phyloP scores from a whole-genome alignment of 2,329 filamentous ascomycete species.

The Ceratocystis ficicola region DNA sequence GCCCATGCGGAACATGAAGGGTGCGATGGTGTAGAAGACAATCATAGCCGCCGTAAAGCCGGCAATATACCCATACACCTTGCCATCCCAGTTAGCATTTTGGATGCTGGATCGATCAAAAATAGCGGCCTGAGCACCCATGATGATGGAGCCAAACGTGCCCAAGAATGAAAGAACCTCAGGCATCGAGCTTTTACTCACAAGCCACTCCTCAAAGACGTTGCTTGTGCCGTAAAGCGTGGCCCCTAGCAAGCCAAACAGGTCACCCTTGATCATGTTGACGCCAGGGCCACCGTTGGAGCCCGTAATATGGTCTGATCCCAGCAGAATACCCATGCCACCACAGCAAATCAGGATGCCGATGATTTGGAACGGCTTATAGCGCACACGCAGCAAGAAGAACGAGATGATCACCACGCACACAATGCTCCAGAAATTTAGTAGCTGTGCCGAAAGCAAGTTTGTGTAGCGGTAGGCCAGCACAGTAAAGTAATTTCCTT shows the following conservation, averaged over 20 bases:
- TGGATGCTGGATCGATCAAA: conserved; percentile 72
- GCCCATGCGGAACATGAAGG: conserved; percentile 77
- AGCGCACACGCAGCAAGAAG: conserved; percentile 71
- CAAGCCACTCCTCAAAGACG: conserved; percentile 87
- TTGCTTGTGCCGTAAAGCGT: conserved; percentile 87
- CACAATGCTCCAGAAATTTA: conserved; percentile 98
- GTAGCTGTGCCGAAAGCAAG: conserved; percentile 80
- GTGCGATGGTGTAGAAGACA: conserved; percentile 79
- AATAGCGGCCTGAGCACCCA: conserved; percentile 78
- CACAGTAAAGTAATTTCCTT: conserved; percentile 97
- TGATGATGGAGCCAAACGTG: conserved; percentile 80
- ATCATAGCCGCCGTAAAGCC: conserved; percentile 76
- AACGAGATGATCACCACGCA: conserved; percentile 81
- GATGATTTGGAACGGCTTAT: conserved; percentile 70
- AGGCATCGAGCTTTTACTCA: conserved; percentile 74
- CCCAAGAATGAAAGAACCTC: conserved; percentile 88
- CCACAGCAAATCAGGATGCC: conserved; percentile 87
- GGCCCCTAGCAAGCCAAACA: conserved; percentile 81
- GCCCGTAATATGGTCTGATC: conserved; percentile 72
- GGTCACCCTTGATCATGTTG: conserved; percentile 77
- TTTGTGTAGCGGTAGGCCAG: conserved; percentile 88
- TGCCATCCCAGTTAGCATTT: conserved; percentile 49
- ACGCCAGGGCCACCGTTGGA: conserved; percentile 53
- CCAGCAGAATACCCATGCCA: conserved; percentile 77
- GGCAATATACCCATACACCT: conserved; percentile 69